Conservation (phyloP, 2,329 filamentous ascomycete species). For the Stagonosporopsis tanaceti region DNA sequence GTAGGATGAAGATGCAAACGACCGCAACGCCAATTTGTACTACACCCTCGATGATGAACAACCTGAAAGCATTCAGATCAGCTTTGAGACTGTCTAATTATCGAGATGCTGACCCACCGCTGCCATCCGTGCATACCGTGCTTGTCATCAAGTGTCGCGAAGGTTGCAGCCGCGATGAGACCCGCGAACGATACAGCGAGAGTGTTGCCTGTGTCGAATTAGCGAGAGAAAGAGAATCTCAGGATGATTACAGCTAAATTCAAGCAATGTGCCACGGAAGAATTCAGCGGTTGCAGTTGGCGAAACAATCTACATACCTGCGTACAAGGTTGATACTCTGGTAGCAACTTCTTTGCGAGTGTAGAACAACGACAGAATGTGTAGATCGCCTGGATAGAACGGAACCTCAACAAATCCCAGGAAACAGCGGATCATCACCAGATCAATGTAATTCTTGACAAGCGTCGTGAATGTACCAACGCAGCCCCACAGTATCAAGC, state of each 20-base stretch:
- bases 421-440: slow-evolving; percentile 41
- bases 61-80: neutral
- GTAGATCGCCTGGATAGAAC: slow-evolving; percentile 67
- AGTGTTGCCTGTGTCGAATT: slow-evolving; percentile 13
- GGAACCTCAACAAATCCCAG: slow-evolving; percentile 43
- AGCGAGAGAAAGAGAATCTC: neutral
- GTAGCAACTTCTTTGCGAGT: slow-evolving; percentile 59
- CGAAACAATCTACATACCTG: slow-evolving; percentile 5
- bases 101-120: slow-evolving; percentile 1
- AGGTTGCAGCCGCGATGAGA: slow-evolving; percentile 27
- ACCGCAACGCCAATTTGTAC: slow-evolving; percentile 41
- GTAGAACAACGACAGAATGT: slow-evolving; percentile 70
- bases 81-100: neutral
- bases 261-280: no score
- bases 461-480: slow-evolving; percentile 40
- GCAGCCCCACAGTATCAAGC: slow-evolving; percentile 45
- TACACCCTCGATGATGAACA: slow-evolving; percentile 37
- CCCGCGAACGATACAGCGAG: slow-evolving; percentile 26
- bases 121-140: slow-evolving; percentile 30
- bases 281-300: no score
- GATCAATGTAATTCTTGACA: slow-evolving; percentile 37
- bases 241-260: no score
- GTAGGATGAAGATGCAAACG: slow-evolving; percentile 50
- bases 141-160: slow-evolving; percentile 27
- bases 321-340: slow-evolving; percentile 19